Conservation (phyloP, 2,329 filamentous ascomycete genomes). For the Paecilomyces dactylethromorphus region DNA sequence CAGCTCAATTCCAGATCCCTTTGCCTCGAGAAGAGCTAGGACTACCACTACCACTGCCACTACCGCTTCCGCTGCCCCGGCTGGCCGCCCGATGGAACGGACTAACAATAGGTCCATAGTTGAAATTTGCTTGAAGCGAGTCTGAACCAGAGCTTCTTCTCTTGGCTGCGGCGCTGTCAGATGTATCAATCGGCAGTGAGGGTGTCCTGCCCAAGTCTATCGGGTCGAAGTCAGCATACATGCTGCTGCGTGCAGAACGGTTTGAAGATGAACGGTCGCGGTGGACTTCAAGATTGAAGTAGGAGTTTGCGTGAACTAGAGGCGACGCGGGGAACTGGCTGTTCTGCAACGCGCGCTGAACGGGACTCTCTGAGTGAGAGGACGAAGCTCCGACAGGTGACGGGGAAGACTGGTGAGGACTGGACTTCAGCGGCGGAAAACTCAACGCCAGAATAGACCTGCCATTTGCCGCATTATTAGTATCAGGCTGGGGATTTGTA, state of each 20-base stretch:
- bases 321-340: constrained; percentile 28
- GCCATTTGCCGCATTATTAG: constrained; percentile 18
- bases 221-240: constrained; percentile 26
- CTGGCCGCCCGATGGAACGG: constrained; percentile 38
- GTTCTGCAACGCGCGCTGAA: constrained; percentile 23
- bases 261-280: constrained; percentile 38
- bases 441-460: constrained; percentile 29
- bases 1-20: constrained; percentile 13
- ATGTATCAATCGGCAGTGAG: constrained; percentile 23
- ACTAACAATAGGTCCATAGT: constrained; percentile 28
- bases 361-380: constrained; percentile 28
- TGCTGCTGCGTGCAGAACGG: constrained; percentile 31
- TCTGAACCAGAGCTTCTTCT: constrained; percentile 24
- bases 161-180: constrained; percentile 24
- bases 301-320: constrained; percentile 21
- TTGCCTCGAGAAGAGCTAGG: constrained; percentile 32
- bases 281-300: constrained; percentile 23
- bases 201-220: constrained; percentile 22
- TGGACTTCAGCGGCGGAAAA: constrained; percentile 28
- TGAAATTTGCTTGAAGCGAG: constrained; percentile 27
- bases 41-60: constrained; percentile 34
- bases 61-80: constrained; percentile 39
- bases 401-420: constrained; percentile 27
- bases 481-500: constrained; percentile 36
- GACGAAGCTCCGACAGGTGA: constrained; percentile 25